Evolutionary conservation across 768 basidiomycete genomes (phyloP), one percentile per base, ranked within the genome.

Genomic region (Agaricus sinodeliciosus): DNA sequence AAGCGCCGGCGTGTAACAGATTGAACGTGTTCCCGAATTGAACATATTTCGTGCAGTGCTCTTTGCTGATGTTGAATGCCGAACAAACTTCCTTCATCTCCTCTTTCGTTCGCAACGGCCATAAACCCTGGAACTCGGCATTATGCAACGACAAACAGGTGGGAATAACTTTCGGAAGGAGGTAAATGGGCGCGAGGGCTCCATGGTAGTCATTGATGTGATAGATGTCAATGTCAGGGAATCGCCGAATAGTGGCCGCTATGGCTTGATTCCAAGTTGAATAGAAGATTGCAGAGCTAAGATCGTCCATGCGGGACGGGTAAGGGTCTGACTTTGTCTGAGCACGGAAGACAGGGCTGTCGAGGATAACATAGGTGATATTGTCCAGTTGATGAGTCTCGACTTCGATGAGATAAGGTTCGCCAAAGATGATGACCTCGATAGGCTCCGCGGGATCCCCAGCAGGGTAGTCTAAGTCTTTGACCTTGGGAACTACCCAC

Each of bases 11-110:
- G 62, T 96, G 94, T 22, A 96, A 77, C 62, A 96, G 72, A 67
- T 96, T 96, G 76, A 96, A 96, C 9, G 94, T 96, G 75, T 96
- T 96, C 57, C 94, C 94, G 67, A 96, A 96, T 69, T 96, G 94
- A 41, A 96, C 91, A 63, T 96, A 96, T 77, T 94, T 94, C 48
- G 87, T 90, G 74, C 94, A 96, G 63, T 91, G 78, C 63, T 94
- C 93, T 69, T 95, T 95, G 75, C 88, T 88, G 67, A 96, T 90
- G 69, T 95, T 95, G 79, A 96, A 96, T 3, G 94, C 94, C 3
- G 94, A 94, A 66, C 94, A 96, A 43, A 96, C 94, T 67, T 96
- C 94, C 73, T 92, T 94, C 92, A 94, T 94, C 67, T 96, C 94
- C 64, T 94, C 93, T 73, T 95, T 95, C 35, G 94, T 96, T 43